phyloP scores from a whole-genome alignment of 2,329 filamentous ascomycete species.

The Westerdykella ornata region DNA sequence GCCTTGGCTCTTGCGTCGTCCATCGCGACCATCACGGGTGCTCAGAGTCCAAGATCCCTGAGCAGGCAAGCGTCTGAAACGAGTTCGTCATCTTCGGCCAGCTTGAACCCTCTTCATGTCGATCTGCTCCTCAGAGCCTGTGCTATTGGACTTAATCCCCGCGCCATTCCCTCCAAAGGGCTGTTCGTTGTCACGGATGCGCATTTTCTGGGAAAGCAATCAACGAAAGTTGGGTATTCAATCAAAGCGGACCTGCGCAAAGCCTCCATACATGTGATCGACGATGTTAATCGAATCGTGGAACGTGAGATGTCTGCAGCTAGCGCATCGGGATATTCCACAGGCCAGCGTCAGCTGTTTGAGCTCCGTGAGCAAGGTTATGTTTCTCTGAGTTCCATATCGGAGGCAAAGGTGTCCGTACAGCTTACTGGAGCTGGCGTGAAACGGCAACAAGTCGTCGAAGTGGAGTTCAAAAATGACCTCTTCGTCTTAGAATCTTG shows the following conservation, averaged over 20 bases:
- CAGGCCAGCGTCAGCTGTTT: slow-evolving; percentile 41
- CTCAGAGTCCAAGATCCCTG: slow-evolving; percentile 46
- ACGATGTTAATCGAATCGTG: slow-evolving; percentile 55
- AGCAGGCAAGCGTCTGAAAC: slow-evolving; percentile 26
- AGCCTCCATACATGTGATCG: slow-evolving; percentile 74
- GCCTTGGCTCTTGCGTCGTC: slow-evolving; percentile 71
- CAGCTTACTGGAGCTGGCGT: slow-evolving; percentile 52
- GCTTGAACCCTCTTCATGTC: slow-evolving; percentile 48
- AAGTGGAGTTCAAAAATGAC: slow-evolving; percentile 77
- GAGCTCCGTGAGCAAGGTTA: slow-evolving; percentile 60
- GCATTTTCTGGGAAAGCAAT: slow-evolving; percentile 60
- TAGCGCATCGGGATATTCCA: slow-evolving; percentile 1
- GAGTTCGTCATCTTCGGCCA: slow-evolving; percentile 15
- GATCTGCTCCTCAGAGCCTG: slow-evolving; percentile 76
- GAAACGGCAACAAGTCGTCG: slow-evolving; percentile 59
- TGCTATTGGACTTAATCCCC: slow-evolving; percentile 75
- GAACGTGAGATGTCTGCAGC: slow-evolving; percentile 10
- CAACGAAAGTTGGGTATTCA: slow-evolving; percentile 58
- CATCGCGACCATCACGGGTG: slow-evolving; percentile 66
- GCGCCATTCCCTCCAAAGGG: slow-evolving; percentile 66
- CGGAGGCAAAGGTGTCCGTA: slow-evolving; percentile 65
- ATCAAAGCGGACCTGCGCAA: slow-evolving; percentile 66
- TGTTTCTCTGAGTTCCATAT: slow-evolving; percentile 81
- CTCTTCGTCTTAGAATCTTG: slow-evolving; percentile 89
- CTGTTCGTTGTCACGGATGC: slow-evolving; percentile 73